Conservation (phyloP, 345 rosid species). For the Ricinus communis region DNA sequence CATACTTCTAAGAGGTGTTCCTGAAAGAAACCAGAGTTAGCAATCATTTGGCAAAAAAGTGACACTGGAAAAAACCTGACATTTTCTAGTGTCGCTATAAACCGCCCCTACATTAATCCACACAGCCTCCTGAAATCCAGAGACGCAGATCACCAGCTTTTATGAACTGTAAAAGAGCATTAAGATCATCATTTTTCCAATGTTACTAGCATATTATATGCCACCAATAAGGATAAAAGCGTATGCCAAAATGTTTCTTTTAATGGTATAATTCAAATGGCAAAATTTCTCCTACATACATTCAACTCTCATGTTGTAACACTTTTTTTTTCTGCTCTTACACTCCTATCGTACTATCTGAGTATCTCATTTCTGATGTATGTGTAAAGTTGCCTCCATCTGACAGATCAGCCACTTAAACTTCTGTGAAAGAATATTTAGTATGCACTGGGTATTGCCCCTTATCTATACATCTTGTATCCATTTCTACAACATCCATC, state of each 20-base stretch:
- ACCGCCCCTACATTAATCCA: background rate
- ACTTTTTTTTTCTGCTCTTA: background rate
- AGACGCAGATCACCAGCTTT: too few species aligned
- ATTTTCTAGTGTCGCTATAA: too few species aligned
- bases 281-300: conserved; percentile 4
- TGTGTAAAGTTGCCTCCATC: background rate
- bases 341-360: conserved; percentile 6
- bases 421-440: background rate
- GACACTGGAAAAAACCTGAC: too few species aligned
- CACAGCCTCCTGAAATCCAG: background rate
- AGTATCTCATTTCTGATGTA: conserved; percentile 10
- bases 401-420: conserved; percentile 8
- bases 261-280: conserved; percentile 14
- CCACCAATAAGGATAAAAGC: background rate
- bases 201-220: background rate
- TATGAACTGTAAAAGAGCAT: background rate
- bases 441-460: conserved; percentile 3
- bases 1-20: too few species aligned
- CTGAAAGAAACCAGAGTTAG: too few species aligned
- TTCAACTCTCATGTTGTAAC: too few species aligned
- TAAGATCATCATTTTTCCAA: background rate
- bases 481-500: conserved; percentile 16
- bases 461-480: conserved; percentile 28
- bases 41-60: background rate
- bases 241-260: background rate